These are phyloP conservation scores for Endocalyx cinctus DNA, from an alignment of 2,329 filamentous ascomycete species.

Conservation along the genomic window DNA sequence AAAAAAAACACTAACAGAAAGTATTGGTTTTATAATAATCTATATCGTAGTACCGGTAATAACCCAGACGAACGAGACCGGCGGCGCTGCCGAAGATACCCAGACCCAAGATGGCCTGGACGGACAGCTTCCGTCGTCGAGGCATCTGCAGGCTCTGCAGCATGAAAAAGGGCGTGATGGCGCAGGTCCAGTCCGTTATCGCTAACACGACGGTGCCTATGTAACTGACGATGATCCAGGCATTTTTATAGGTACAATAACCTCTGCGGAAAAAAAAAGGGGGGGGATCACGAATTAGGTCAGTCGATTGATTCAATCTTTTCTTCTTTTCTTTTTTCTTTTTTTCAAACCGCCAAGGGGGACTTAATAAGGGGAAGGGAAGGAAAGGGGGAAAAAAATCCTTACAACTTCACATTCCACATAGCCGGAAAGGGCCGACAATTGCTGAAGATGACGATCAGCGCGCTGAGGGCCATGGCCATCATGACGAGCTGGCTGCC, in stretches of 20 bases:
- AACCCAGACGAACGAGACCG: not conserved
- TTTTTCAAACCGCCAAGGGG: too few relatives aligned
- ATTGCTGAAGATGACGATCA: slow-evolving; percentile 12
- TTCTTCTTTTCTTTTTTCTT: too few relatives aligned
- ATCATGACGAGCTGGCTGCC: slow-evolving; percentile 5
- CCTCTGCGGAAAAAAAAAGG: too few relatives aligned
- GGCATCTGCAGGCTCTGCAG: slow-evolving; percentile 1
- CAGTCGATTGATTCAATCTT: too few relatives aligned
- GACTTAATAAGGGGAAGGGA: too few relatives aligned
- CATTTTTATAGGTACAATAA: too few relatives aligned
- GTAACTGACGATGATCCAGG: slow-evolving; percentile 4
- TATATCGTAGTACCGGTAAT: not conserved
- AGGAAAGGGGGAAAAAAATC: too few relatives aligned
- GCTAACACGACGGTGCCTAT: too few relatives aligned
- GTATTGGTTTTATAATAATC: too few relatives aligned
- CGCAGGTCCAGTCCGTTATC: slow-evolving; percentile 3
- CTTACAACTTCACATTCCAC: too few relatives aligned
- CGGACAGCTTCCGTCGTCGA: not conserved
- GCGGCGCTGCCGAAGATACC: not conserved
- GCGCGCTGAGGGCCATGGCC: slow-evolving; percentile 11
- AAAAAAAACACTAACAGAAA: too few relatives aligned
- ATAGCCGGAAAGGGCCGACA: slow-evolving; percentile 12
- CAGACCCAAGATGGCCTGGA: slow-evolving; percentile 1
- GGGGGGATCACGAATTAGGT: too few relatives aligned
- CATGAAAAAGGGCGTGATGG: not conserved